Evolutionary conservation across 2,329 filamentous ascomycete species (phyloP).

Genomic region (Curvularia hawaiiensis): DNA sequence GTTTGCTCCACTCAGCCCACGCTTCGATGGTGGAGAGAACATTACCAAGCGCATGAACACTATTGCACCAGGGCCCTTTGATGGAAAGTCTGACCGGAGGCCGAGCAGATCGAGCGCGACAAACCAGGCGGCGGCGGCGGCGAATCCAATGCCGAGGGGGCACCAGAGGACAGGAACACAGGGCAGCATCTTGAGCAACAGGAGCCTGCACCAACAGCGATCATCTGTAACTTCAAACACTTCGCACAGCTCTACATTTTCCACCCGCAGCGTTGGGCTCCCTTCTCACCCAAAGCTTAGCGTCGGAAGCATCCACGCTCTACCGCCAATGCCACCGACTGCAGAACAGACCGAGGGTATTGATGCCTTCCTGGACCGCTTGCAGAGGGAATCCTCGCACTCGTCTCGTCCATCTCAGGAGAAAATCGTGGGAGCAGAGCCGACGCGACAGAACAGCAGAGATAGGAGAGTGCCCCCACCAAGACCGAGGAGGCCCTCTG

Average conservation of each 20-base stretch:
- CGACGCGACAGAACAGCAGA: constrained; percentile 30
- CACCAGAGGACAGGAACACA: constrained; percentile 45
- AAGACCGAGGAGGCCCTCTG: constrained; percentile 34
- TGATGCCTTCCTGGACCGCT: constrained; percentile 44
- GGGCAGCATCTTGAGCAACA: constrained; percentile 36
- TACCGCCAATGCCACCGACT: constrained; percentile 30
- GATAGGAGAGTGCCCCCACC: constrained; percentile 28
- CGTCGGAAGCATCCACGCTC: constrained; percentile 18
- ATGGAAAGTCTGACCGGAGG: constrained; percentile 47
- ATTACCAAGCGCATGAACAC: constrained; percentile 68
- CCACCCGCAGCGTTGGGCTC: constrained; percentile 32
- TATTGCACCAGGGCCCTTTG: constrained; percentile 71
- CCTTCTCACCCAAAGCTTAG: constrained; percentile 33
- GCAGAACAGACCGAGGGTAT: constrained; percentile 41
- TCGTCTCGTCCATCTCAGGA: constrained; percentile 24
- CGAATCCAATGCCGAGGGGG: constrained; percentile 36
- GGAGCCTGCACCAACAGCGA: constrained; percentile 34
- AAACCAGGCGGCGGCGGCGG: constrained; percentile 22
- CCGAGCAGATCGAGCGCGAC: constrained; percentile 45
- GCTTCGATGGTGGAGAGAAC: constrained; percentile 47
- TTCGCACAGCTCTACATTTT: constrained; percentile 41
- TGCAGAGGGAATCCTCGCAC: constrained; percentile 41
- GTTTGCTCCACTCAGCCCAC: constrained; percentile 58
- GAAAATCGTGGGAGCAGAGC: constrained; percentile 23
- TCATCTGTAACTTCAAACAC: constrained; percentile 37